These are phyloP conservation scores for Tetradesmus obliquus DNA, from an alignment of 139 green algal genomes.

Conservation along the genomic window DNA sequence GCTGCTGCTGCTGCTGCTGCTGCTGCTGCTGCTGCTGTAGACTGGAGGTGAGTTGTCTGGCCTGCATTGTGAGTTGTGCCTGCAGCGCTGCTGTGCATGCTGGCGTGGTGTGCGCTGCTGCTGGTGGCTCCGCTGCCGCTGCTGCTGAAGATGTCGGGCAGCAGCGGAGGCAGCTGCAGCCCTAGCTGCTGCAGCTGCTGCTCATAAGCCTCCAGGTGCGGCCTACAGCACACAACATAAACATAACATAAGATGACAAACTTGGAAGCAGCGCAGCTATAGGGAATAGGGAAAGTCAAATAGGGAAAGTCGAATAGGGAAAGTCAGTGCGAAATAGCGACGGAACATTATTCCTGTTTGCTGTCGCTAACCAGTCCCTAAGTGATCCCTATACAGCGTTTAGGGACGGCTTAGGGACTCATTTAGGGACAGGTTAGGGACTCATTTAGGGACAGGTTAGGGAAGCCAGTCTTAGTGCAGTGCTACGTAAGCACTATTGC, in stretches of 20 bases:
- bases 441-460: background rate
- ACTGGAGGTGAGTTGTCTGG: background rate
- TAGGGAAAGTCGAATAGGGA: background rate
- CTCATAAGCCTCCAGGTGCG: background rate
- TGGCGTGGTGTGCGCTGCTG: background rate
- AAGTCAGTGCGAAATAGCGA: background rate
- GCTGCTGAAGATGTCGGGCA: background rate
- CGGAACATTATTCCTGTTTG: background rate
- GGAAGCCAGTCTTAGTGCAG: background rate
- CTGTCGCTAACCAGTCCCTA: background rate
- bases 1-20: background rate
- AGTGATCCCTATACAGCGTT: too few relatives aligned
- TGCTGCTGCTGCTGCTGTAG: background rate
- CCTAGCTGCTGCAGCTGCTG: background rate
- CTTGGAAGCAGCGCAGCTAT: background rate
- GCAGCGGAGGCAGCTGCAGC: slow-evolving; percentile 10
- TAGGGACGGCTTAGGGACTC: too few relatives aligned
- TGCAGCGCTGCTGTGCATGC: background rate
- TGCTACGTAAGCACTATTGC: background rate
- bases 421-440: background rate
- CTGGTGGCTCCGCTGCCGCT: background rate
- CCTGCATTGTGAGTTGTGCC: background rate
- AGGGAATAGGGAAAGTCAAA: background rate
- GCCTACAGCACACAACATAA: background rate
- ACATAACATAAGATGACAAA: background rate